Evolutionary conservation across 176 grass and related monocot genomes (phyloP).

Genomic region (Neostapfia colusana): DNA sequence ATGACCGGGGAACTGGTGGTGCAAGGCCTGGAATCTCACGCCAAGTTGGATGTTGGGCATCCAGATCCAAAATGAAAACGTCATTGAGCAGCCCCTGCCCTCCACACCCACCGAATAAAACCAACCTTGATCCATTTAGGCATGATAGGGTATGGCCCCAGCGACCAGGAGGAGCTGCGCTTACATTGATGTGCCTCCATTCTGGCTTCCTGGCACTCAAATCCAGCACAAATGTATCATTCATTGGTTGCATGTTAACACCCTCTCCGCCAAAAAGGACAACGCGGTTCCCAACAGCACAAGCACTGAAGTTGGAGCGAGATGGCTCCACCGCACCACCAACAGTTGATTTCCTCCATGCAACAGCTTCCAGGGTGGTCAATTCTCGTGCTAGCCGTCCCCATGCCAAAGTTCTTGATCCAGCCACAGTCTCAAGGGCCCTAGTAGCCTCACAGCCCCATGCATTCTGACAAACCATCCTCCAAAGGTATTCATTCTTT

Average conservation of each 20-base stretch:
- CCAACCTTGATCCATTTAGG: slow-evolving; percentile 83
- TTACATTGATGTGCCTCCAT: slow-evolving; percentile 90
- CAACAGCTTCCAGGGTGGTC: slow-evolving; percentile 81
- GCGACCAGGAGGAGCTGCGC: slow-evolving; percentile 80
- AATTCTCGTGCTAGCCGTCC: slow-evolving; percentile 76
- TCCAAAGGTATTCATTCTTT: slow-evolving; percentile 93
- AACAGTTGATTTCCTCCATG: slow-evolving; percentile 76
- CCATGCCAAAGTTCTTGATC: slow-evolving; percentile 80
- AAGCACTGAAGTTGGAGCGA: slow-evolving; percentile 92
- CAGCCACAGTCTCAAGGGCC: slow-evolving; percentile 69
- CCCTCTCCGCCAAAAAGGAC: slow-evolving; percentile 96
- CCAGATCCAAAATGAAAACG: slow-evolving; percentile 95
- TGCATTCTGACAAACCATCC: slow-evolving; percentile 97
- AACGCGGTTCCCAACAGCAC: slow-evolving; percentile 89
- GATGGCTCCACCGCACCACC: slow-evolving; percentile 87
- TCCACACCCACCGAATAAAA: slow-evolving; percentile 88
- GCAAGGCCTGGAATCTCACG: slow-evolving; percentile 80
- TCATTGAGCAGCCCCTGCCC: slow-evolving; percentile 85
- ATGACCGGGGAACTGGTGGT: slow-evolving; percentile 85
- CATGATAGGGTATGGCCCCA: slow-evolving; percentile 92
- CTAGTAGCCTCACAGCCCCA: slow-evolving; percentile 73
- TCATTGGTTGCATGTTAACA: slow-evolving; percentile 95
- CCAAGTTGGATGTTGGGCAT: slow-evolving; percentile 88
- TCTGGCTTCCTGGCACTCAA: slow-evolving; percentile 81
- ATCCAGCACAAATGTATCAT: slow-evolving; percentile 95